phyloP scores from a whole-genome alignment of 192 early-diverging fungal species.

The Coemansia sp. region DNA sequence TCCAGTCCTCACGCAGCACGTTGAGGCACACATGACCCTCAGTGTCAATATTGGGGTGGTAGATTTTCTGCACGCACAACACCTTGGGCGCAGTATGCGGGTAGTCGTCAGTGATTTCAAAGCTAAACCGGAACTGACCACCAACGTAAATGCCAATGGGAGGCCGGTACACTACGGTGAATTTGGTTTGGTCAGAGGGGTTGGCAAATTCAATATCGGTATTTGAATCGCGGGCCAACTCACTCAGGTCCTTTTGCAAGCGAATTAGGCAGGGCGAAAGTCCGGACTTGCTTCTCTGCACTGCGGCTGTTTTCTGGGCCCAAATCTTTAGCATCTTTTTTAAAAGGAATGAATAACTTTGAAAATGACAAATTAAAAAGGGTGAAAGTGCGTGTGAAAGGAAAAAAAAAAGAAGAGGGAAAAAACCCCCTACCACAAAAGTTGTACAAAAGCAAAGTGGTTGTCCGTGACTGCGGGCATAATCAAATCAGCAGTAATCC shows the following conservation, averaged over 20 bases:
- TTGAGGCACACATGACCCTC: slow-evolving; percentile 97
- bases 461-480: background rate
- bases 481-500: background rate
- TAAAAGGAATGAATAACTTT: background rate
- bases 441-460: background rate
- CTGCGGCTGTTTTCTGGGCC: slow-evolving; percentile 80
- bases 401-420: background rate
- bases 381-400: background rate
- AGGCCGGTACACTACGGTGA: slow-evolving; percentile 80
- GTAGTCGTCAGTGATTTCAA: slow-evolving; percentile 84
- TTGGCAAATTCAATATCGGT: slow-evolving; percentile 81
- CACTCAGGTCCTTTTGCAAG: slow-evolving; percentile 92
- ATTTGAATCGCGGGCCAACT: slow-evolving; percentile 68
- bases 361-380: slow-evolving; percentile 12
- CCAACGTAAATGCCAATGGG: slow-evolving; percentile 86
- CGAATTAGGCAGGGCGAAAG: slow-evolving; percentile 86
- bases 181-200: slow-evolving; percentile 80
- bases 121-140: slow-evolving; percentile 81
- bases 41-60: slow-evolving; percentile 97
- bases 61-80: slow-evolving; percentile 85
- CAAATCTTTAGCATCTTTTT: slow-evolving; percentile 84
- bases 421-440: background rate
- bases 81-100: slow-evolving; percentile 97
- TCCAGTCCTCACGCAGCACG: slow-evolving; percentile 98
- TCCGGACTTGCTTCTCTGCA: slow-evolving; percentile 76